Conservation (phyloP, 2,329 filamentous ascomycete species). For the Ceratocystis cacaofunesta region DNA sequence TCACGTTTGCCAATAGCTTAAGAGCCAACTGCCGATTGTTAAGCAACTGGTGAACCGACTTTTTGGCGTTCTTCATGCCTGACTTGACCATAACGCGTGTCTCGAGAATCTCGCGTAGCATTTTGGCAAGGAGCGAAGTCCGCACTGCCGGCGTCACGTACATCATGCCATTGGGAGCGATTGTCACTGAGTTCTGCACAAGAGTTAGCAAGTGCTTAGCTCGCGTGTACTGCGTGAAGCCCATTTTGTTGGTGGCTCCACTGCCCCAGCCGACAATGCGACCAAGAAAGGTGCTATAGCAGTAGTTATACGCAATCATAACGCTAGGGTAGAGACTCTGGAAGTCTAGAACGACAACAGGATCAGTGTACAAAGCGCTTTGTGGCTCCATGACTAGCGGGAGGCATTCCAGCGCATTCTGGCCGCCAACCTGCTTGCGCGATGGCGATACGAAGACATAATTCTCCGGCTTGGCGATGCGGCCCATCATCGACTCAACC, state of each 20-base stretch:
- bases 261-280: constrained; percentile 74
- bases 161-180: constrained; percentile 93
- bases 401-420: constrained; percentile 87
- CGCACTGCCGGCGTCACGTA: constrained; percentile 74
- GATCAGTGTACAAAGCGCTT: constrained; percentile 83
- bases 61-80: constrained; percentile 46
- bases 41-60: constrained; percentile 52
- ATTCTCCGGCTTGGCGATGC: constrained; percentile 93
- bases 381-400: constrained; percentile 96
- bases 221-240: constrained; percentile 54
- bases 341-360: constrained; percentile 83
- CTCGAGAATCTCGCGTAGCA: constrained; percentile 90
- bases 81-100: constrained; percentile 96
- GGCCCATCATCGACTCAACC: constrained; percentile 96
- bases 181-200: constrained; percentile 54
- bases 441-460: constrained; percentile 82
- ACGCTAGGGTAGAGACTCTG: constrained; percentile 92
- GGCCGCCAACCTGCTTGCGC: constrained; percentile 77
- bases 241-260: constrained; percentile 56
- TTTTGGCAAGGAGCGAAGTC: constrained; percentile 84
- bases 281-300: constrained; percentile 91
- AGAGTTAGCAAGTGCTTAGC: constrained; percentile 49
- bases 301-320: constrained; percentile 99
- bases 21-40: constrained; percentile 90
- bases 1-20: constrained; percentile 96